Evolutionary conservation across 139 green algal genomes (phyloP).

Genomic region (Nannochloris sp.): DNA sequence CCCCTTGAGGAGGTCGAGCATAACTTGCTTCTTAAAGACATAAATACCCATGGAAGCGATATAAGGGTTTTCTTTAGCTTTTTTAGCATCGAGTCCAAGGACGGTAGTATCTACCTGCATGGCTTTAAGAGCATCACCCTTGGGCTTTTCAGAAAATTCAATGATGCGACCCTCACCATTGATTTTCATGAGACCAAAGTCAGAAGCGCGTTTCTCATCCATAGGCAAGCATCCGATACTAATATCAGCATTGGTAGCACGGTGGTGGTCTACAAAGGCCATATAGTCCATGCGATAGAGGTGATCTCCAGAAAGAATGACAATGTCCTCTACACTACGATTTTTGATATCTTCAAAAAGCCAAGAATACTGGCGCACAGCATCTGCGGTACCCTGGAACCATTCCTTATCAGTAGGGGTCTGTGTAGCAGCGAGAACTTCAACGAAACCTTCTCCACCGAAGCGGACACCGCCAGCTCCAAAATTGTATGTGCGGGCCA

Average conservation of each 20-base stretch:
- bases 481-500: conserved; percentile 96
- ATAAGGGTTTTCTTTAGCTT: conserved; percentile 79
- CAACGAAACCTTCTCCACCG: conserved; percentile 85
- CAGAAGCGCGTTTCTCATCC: conserved; percentile 68
- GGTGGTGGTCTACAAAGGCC: conserved; percentile 93
- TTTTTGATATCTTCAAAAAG: conserved; percentile 90
- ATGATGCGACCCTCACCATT: conserved; percentile 69
- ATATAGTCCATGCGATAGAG: conserved; percentile 50
- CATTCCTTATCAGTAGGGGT: conserved; percentile 71
- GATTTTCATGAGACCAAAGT: conserved; percentile 96
- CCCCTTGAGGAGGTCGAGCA: conserved; percentile 67
- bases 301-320: conserved; percentile 94
- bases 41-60: conserved; percentile 99
- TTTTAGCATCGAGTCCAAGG: conserved; percentile 61
- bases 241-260: conserved; percentile 85
- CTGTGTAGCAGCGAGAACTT: conserved; percentile 90
- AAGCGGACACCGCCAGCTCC: conserved; percentile 69
- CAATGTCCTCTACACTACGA: conserved; percentile 85
- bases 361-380: conserved; percentile 95
- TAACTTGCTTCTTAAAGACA: conserved; percentile 95
- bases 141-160: conserved; percentile 96
- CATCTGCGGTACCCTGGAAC: conserved; percentile 94
- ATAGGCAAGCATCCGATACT: conserved; percentile 90
- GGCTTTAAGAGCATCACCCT: conserved; percentile 80
- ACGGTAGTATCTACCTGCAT: conserved; percentile 96